Percentiles rank a stretch among this genome's conserved stretches.
phyloP scores from a whole-genome alignment of 129 eudicot species.

The Artemisia tridentata region DNA sequence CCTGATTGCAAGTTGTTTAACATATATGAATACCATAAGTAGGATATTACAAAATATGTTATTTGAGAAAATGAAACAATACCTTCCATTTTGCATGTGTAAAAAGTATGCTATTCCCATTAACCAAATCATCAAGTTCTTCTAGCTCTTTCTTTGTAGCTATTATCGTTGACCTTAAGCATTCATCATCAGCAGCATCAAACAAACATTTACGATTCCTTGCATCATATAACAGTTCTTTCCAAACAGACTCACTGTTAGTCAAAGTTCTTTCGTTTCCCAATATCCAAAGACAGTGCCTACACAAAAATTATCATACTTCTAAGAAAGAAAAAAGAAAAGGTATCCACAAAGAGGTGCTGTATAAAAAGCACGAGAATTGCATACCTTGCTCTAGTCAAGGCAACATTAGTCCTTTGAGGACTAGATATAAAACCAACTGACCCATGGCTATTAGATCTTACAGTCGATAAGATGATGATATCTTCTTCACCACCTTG shows the following conservation, averaged over 20 bases:
- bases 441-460: not conserved
- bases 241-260: not conserved
- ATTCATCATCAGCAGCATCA: not conserved
- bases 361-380: too few species aligned
- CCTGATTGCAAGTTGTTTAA: not conserved
- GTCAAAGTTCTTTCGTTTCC: not conserved
- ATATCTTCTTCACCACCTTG: not conserved
- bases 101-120: not conserved
- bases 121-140: not conserved
- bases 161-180: not conserved
- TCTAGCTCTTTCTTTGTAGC: not conserved
- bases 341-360: too few species aligned
- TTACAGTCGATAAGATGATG: not conserved
- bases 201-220: not conserved
- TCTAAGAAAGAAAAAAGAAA: too few species aligned
- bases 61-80: not conserved
- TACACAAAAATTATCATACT: not conserved
- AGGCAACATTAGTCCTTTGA: not conserved
- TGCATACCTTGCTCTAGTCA: not conserved
- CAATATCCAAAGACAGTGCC: not conserved
- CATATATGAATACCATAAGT: not conserved
- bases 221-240: not conserved
- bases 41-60: not conserved
- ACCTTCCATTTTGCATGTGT: not conserved
- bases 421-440: not conserved